Evolutionary conservation across 306 rosid genomes (phyloP), one percentile per base, ranked within the genome.

Genomic region (Dalbergia cochinchinensis): DNA sequence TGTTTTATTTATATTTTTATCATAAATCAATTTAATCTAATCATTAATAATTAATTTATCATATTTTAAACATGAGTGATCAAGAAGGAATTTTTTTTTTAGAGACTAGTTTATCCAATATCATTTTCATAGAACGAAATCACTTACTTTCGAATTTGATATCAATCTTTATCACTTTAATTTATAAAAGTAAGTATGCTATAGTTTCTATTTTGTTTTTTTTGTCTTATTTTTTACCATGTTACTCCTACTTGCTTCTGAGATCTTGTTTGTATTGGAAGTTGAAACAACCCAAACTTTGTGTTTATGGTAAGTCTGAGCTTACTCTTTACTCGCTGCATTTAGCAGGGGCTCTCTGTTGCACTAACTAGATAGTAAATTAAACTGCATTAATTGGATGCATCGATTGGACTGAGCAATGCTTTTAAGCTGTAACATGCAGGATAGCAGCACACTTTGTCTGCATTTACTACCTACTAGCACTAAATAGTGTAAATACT

Each of bases 371-470:
- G 41, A 5, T 39, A 47, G 63, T 47, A 78, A 79, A 16, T 44
- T 8, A 60, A 69, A 26, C 2, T 18, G 76, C 64, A 39, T 59
- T 60, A 48, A 48, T 45, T 69, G 22, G 19, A 44, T 69, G 65
- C 71, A 69, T 60, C 37, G 65, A 53, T 33, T 51, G 64, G 22
- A 69, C 78, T 22, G 50, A 22, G 8, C 61, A 51, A 51, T 61
- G 68, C 44, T 82, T 69, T 76, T 65, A 45, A 62, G 70, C 58
- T 58, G 80, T 65, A 79, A 55, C 66, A 6, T 71, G 57, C 76
- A 65, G 67, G 8, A 44, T 42, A 31, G 64, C 67, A 58, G 11
- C 69, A 18, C 60, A 54, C 26, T 11, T 63, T 66, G 19, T 35
- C 76, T 45, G 60, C 76, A 10, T 20, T 15, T 50, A 50, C 16